These are phyloP conservation scores for Colletotrichum siamense DNA, from an alignment of 2,329 filamentous ascomycete species.

Conservation along the genomic window DNA sequence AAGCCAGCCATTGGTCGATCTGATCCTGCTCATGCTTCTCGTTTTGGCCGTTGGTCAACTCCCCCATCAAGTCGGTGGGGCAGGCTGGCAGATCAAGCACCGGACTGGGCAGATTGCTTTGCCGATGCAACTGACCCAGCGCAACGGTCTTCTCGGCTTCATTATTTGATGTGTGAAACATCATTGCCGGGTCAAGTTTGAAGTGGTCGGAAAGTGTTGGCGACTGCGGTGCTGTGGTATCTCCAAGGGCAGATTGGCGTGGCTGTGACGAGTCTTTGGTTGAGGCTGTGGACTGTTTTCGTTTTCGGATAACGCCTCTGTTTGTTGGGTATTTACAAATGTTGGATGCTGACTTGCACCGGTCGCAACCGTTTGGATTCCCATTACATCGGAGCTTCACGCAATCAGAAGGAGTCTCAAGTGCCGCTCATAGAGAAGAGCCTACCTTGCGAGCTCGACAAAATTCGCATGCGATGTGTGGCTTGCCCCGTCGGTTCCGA, in stretches of 20 bases:
- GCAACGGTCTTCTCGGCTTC: background rate
- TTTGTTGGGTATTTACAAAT: background rate
- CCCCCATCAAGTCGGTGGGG: background rate
- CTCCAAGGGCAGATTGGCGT: background rate
- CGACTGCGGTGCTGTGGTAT: background rate
- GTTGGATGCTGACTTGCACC: background rate
- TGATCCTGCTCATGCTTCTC: background rate
- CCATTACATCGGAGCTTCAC: slow-evolving; percentile 2
- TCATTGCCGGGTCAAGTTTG: background rate
- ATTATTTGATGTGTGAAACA: background rate
- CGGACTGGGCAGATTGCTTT: background rate
- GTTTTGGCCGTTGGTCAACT: background rate
- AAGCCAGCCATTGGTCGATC: slow-evolving; percentile 7
- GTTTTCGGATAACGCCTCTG: background rate
- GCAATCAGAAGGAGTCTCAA: background rate
- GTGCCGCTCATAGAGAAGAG: background rate
- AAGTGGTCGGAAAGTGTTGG: background rate
- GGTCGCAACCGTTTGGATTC: background rate
- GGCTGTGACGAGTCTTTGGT: background rate
- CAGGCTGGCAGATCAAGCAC: background rate
- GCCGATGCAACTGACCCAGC: background rate
- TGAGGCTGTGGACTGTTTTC: background rate
- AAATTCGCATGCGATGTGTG: background rate
- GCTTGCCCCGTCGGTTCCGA: background rate
- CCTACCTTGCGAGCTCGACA: background rate